phyloP scores from a whole-genome alignment of 768 basidiomycete genomes.

The Lactarius tabidus region DNA sequence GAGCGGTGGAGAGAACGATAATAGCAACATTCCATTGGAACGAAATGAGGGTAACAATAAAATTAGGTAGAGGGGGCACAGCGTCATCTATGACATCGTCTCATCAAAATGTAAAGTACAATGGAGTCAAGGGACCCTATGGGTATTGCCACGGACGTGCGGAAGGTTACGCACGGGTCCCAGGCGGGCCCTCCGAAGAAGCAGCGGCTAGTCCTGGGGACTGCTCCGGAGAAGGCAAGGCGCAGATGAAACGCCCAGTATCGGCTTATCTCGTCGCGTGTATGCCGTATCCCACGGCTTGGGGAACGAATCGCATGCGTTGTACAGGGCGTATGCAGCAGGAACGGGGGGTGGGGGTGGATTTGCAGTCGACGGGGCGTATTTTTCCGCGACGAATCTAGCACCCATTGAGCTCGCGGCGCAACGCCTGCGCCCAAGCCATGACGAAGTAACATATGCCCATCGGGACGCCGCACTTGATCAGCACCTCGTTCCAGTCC shows the following conservation, averaged over 20 bases:
- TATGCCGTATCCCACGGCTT: background rate
- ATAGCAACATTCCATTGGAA: background rate
- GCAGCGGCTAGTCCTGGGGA: background rate
- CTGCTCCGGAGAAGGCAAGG: background rate
- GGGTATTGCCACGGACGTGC: background rate
- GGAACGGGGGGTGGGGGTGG: constrained; percentile 16
- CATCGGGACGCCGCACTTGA: constrained; percentile 69
- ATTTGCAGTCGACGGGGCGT: background rate
- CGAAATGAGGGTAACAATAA: background rate
- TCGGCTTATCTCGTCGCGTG: background rate
- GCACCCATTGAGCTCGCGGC: constrained; percentile 36
- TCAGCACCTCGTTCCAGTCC: constrained; percentile 74
- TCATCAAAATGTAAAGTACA: constrained; percentile 8
- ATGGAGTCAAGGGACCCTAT: background rate
- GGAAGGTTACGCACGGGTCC: background rate
- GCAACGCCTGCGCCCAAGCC: constrained; percentile 59
- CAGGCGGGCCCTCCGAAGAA: background rate
- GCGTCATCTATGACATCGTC: constrained; percentile 10
- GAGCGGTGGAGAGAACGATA: background rate
- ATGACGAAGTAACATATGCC: constrained; percentile 73
- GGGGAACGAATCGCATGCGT: background rate
- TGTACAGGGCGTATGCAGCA: background rate
- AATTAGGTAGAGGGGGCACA: constrained; percentile 5
- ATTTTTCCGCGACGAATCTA: background rate
- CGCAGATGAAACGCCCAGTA: background rate